A percentile compares a stretch with the other conserved stretches of the same genome.
phyloP scores from a whole-genome alignment of 352 stramenopile species.

The Phytopythium chamaehyphon region DNA sequence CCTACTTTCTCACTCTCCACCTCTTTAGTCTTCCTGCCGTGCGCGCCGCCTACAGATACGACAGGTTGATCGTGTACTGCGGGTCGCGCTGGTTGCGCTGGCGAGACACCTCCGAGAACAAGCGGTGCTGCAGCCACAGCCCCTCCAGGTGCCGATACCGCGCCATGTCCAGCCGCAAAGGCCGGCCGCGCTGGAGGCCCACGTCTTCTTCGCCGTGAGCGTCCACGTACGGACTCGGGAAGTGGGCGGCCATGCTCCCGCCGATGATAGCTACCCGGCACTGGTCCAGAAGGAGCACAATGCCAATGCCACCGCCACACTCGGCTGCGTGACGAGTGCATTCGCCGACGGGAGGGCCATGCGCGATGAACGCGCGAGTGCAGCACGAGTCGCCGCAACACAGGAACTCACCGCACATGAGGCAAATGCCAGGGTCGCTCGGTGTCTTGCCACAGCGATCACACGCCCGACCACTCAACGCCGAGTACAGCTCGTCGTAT shows the following conservation, averaged over 20 bases:
- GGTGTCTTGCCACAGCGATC: constrained; percentile 61
- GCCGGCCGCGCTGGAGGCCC: constrained; percentile 70
- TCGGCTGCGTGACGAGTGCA: constrained; percentile 83
- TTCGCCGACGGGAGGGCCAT: constrained; percentile 75
- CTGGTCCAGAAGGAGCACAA: constrained; percentile 81
- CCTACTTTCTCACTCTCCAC: neutral
- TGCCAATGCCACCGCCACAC: constrained; percentile 80
- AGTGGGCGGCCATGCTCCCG: constrained; percentile 84
- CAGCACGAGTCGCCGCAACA: constrained; percentile 86
- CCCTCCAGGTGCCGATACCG: constrained; percentile 76
- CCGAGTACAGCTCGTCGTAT: constrained; percentile 84
- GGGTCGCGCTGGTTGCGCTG: constrained; percentile 84
- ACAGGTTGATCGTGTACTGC: constrained; percentile 85
- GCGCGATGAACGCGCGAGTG: constrained; percentile 67
- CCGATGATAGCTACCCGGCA: constrained; percentile 80
- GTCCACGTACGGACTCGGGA: constrained; percentile 83
- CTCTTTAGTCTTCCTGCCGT: neutral
- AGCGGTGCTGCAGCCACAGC: constrained; percentile 79
- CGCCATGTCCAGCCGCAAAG: constrained; percentile 68
- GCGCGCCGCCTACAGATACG: constrained; percentile 55
- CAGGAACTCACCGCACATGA: constrained; percentile 82
- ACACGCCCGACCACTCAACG: constrained; percentile 65
- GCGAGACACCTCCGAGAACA: constrained; percentile 82
- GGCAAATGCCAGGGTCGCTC: constrained; percentile 69
- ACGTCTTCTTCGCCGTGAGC: constrained; percentile 83